phyloP scores from a whole-genome alignment of 2,329 filamentous ascomycete genomes.

The Bipolaris gigantea region DNA sequence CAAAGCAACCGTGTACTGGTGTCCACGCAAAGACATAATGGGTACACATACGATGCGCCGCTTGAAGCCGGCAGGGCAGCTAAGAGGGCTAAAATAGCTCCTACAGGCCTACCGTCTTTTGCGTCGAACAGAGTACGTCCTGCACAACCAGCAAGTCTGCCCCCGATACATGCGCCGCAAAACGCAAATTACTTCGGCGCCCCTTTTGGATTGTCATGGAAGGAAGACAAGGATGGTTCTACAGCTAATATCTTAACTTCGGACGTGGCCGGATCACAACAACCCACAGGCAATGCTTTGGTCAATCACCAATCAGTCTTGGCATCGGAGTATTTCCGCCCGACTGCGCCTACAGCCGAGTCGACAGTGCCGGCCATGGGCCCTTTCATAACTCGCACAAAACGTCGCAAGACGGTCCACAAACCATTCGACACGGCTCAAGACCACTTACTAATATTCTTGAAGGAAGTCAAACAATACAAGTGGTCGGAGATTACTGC shows the following conservation, averaged over 20 bases:
- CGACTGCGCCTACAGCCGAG: not conserved
- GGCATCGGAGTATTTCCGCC: not conserved
- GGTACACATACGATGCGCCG: not conserved
- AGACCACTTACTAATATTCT: slow-evolving; percentile 42
- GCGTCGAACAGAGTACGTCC: not conserved
- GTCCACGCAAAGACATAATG: not conserved
- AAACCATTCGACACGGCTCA: slow-evolving; percentile 23
- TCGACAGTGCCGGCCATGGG: not conserved
- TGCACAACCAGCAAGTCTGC: not conserved
- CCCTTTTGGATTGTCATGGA: not conserved
- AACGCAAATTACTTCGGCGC: slow-evolving; percentile 2
- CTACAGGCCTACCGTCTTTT: not conserved
- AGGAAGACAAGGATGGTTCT: slow-evolving; percentile 11
- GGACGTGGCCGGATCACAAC: not conserved
- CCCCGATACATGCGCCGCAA: not conserved
- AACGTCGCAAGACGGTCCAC: not conserved
- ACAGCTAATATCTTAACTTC: slow-evolving; percentile 8
- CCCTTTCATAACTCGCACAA: not conserved
- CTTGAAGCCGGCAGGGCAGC: slow-evolving; percentile 3
- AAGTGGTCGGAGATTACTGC: slow-evolving; percentile 43
- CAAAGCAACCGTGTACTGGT: slow-evolving; percentile 6
- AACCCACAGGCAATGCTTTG: not conserved
- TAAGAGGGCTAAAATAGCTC: slow-evolving; percentile 30
- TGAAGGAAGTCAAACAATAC: slow-evolving; percentile 46
- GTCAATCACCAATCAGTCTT: not conserved